Conservation (phyloP, 345 rosid genomes). For the Schrenkiella parvula region DNA sequence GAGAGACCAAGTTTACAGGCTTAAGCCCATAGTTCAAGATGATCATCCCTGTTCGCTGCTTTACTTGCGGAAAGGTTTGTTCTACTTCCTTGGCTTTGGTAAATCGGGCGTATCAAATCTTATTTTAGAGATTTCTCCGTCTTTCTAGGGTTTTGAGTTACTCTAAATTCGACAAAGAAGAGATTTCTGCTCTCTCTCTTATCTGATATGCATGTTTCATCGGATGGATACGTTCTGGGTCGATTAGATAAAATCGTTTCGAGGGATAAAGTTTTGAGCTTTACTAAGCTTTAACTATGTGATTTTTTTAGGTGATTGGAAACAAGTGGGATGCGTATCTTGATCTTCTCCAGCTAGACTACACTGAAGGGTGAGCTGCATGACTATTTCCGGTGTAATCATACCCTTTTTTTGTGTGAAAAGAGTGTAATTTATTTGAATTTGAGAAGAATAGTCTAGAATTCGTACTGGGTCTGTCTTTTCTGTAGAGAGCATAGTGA, state of each 20-base stretch:
- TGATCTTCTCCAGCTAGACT: conserved; percentile 37
- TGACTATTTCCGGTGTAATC: background rate
- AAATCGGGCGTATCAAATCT: background rate
- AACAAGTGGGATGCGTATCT: conserved; percentile 39
- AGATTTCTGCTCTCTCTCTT: background rate
- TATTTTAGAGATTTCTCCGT: background rate
- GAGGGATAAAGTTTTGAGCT: conserved; percentile 13
- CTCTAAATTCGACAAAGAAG: background rate
- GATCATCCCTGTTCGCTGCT: conserved; percentile 40
- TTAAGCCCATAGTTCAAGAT: conserved; percentile 17
- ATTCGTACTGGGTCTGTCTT: background rate
- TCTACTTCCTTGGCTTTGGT: background rate
- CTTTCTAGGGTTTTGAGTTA: background rate
- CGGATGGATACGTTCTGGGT: background rate
- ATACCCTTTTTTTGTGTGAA: background rate
- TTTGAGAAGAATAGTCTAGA: background rate
- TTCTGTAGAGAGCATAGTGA: background rate
- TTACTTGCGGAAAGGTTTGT: conserved; percentile 35
- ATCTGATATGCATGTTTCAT: background rate
- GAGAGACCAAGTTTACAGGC: background rate
- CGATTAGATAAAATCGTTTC: background rate
- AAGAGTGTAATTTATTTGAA: background rate
- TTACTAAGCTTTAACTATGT: conserved; percentile 3
- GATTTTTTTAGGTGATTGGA: conserved; percentile 31
- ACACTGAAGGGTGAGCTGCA: conserved; percentile 36